Conservation (phyloP, 179 eudicot species). For the Sideroxylon spinosum region DNA sequence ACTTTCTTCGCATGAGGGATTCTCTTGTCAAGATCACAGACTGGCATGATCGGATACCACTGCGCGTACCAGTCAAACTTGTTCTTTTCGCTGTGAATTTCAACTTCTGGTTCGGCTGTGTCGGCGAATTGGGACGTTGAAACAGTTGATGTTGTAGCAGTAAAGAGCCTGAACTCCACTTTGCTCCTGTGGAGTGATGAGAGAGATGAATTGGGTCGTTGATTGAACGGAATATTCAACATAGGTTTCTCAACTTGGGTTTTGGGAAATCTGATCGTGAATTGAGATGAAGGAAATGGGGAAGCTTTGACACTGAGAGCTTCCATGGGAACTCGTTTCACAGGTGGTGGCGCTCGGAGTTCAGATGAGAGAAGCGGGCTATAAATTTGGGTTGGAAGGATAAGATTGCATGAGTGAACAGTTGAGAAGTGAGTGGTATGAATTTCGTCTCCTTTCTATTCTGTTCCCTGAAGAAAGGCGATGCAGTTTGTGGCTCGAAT, state of each 20-base stretch:
- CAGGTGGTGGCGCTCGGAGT: not conserved
- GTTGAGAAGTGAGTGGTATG: too few relatives aligned
- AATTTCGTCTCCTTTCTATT: too few relatives aligned
- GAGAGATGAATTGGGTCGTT: slow-evolving; percentile 13
- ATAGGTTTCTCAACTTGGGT: slow-evolving; percentile 18
- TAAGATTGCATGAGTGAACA: too few relatives aligned
- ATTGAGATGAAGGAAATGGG: slow-evolving; percentile 10
- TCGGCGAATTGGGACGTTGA: slow-evolving; percentile 24
- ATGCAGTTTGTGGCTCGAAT: too few relatives aligned
- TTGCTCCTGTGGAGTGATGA: slow-evolving; percentile 12
- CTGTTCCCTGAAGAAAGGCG: too few relatives aligned
- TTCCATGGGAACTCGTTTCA: slow-evolving; percentile 25
- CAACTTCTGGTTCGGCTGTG: slow-evolving; percentile 22
- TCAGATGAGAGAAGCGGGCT: too few relatives aligned
- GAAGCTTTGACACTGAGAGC: slow-evolving; percentile 23
- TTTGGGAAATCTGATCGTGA: slow-evolving; percentile 11
- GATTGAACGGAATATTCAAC: slow-evolving; percentile 9
- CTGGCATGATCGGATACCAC: slow-evolving; percentile 71
- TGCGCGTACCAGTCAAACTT: slow-evolving; percentile 73
- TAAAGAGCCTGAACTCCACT: slow-evolving; percentile 26
- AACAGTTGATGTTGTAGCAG: slow-evolving; percentile 30
- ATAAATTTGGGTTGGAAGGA: too few relatives aligned
- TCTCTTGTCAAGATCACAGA: slow-evolving; percentile 72
- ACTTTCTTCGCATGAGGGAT: slow-evolving; percentile 60
- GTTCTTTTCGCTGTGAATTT: slow-evolving; percentile 18